phyloP scores from a whole-genome alignment of 1,284 basidiomycete genomes.

The Takashimella koratensis region DNA sequence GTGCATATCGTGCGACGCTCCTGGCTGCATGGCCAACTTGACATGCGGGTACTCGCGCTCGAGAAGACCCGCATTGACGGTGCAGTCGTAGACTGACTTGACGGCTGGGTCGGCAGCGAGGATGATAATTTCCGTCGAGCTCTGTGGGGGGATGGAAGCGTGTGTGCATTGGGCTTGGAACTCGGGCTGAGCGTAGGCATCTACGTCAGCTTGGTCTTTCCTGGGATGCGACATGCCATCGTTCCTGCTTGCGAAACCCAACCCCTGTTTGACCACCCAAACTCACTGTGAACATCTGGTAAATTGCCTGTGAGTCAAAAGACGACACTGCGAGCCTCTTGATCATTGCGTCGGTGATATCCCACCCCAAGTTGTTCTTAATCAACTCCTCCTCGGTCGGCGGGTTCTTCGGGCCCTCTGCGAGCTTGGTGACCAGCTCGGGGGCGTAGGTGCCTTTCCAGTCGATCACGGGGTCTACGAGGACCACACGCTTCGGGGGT shows the following conservation, averaged over 20 bases:
- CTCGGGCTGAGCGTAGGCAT: no score
- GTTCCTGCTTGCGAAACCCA: no score
- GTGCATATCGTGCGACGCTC: constrained; percentile 14
- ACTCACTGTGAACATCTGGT: constrained; percentile 11
- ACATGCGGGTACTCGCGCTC: constrained; percentile 9
- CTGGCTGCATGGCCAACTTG: constrained; percentile 2
- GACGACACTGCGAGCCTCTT: constrained; percentile 5
- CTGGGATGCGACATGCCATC: no score
- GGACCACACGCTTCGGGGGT: constrained; percentile 7
- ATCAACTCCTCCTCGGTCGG: constrained; percentile 8
- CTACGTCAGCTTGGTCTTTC: no score
- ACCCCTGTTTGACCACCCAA: no score
- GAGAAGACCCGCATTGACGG: constrained; percentile 4
- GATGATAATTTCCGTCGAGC: constrained; percentile 10
- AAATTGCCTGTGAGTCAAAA: constrained; percentile 8
- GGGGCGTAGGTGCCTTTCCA: neutral
- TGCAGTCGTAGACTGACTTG: constrained; percentile 3
- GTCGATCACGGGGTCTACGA: constrained; percentile 13
- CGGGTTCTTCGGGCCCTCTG: neutral
- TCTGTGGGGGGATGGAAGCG: neutral
- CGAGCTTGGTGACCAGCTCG: constrained; percentile 2
- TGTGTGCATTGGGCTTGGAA: no score
- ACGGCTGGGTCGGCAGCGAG: constrained; percentile 10
- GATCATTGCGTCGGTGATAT: constrained; percentile 7
- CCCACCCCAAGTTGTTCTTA: constrained; percentile 9